Evolutionary conservation across 139 green algal species (phyloP), one percentile per base, ranked within the genome.

Genomic region (Coelastrella sp.): DNA sequence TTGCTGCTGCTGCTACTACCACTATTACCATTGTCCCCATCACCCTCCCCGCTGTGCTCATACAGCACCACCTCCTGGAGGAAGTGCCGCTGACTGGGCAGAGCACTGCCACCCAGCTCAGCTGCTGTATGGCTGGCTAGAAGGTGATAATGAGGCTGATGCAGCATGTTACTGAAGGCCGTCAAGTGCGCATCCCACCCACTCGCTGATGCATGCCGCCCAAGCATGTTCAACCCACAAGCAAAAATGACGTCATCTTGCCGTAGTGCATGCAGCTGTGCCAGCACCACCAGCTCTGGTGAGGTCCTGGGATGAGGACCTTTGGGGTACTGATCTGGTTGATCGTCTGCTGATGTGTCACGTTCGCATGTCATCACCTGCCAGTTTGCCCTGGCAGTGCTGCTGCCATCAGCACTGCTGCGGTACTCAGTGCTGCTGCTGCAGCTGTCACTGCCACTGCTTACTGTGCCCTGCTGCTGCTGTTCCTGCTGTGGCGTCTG

Each of bases 251-350:
- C 8, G 49, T 93, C 73, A 3, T 92, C 78, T 8, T 89, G 90
- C 74, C 73, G 61, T 78, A 95, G 87, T 22, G 93, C 93, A 56
- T 89, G 87, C 90, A 95, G 90, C 91, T 93, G 93, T n/a, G 82
- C 89, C 59, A 87, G 84, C n/a, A 95, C 82, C 14, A 93, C 81
- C 9, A 78, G 15, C 88, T 93, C 91, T 19, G 91, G 91, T 4
- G 87, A 87, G 9, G 20, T 35, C 24, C 87, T 80, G 4, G 87
- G 87, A 56, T 90, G 87, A 6, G 87, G 56, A 7, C 87, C 27
- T 7, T 57, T 57, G 19, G 86, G 75, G 4, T 56, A n/a, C 22
- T 73, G 80, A 7, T 86, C 8, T 10, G n/a, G 17, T 19, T 85
- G 35, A 22, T 25, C 20, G 20, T 90, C 87, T 80, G 24, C 24